Conservation (phyloP, 306 rosid species). For the Prinsepia uniflora region DNA sequence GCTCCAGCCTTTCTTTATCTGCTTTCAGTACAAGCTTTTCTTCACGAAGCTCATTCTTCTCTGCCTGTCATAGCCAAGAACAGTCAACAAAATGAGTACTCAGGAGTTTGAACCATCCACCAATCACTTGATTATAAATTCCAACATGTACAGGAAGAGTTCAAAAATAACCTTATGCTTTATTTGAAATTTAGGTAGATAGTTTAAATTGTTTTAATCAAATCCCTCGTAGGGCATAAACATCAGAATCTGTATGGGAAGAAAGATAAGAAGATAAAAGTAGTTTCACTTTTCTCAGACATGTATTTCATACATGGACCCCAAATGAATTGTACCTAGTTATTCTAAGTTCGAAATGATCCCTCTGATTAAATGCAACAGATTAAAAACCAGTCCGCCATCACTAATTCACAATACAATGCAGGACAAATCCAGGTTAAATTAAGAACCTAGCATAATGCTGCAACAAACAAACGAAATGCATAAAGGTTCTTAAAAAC, state of each 20-base stretch:
- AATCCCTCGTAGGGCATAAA: too few species aligned
- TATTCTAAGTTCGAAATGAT: neutral
- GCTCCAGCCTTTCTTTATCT: conserved; percentile 73
- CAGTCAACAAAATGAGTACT: neutral
- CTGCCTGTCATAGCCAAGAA: conserved; percentile 47
- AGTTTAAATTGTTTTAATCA: neutral
- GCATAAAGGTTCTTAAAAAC: neutral
- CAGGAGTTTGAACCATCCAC: neutral
- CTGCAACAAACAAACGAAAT: neutral
- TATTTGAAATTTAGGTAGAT: neutral
- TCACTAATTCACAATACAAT: neutral
- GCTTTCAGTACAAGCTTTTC: conserved; percentile 69
- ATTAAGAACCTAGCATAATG: neutral
- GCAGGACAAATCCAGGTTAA: neutral
- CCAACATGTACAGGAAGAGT: neutral
- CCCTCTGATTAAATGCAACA: neutral
- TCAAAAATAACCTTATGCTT: neutral
- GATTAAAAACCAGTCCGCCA: neutral
- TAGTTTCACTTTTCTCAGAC: neutral
- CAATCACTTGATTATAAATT: neutral
- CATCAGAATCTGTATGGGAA: neutral
- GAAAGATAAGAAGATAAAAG: neutral
- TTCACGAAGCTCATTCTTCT: conserved; percentile 83
- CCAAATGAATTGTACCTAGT: neutral
- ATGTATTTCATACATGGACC: neutral